These are phyloP conservation scores for Rhypophila decipiens DNA, from an alignment of 495 filamentous ascomycete species.

Conservation along the genomic window DNA sequence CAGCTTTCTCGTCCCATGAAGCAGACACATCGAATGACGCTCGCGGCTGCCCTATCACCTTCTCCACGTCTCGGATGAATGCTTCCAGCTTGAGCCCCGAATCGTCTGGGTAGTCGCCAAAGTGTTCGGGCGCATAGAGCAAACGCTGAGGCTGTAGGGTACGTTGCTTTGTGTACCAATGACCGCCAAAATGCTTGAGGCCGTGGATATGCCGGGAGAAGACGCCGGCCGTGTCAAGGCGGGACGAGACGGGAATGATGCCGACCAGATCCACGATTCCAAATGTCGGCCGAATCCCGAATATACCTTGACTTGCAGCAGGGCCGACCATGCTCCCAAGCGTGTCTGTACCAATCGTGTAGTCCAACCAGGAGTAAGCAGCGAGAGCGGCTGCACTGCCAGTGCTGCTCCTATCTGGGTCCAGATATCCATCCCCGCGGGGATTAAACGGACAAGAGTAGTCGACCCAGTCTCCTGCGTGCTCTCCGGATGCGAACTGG, in stretches of 20 bases:
- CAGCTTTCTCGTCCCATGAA: no score
- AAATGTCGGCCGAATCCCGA: slow-evolving; percentile 6
- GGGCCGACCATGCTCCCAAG: slow-evolving; percentile 6
- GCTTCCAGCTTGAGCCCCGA: no score
- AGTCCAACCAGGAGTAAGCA: slow-evolving; percentile 9
- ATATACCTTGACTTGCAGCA: slow-evolving; percentile 4
- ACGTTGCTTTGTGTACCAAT: no score
- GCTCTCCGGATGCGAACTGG: slow-evolving; percentile 8
- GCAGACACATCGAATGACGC: no score
- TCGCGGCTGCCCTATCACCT: no score
- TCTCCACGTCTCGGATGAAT: no score
- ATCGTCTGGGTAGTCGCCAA: no score
- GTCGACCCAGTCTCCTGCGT: slow-evolving; percentile 9
- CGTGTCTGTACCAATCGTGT: slow-evolving; percentile 8
- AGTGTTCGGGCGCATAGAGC: no score
- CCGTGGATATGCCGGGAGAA: slow-evolving; percentile 3
- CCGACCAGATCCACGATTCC: slow-evolving; percentile 1
- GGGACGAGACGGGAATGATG: slow-evolving; percentile 2
- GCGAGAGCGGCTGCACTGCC: slow-evolving; percentile 6
- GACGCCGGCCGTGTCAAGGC: slow-evolving; percentile 3
- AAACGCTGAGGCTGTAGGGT: no score
- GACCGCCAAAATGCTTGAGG: no score
- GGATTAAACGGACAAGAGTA: slow-evolving; percentile 9
- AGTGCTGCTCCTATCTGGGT: slow-evolving; percentile 3
- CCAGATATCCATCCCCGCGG: slow-evolving; percentile 8